A percentile compares a stretch with the other conserved stretches of the same genome.
phyloP scores from a whole-genome alignment of 2,329 filamentous ascomycete species.

The Phialophora expanda region DNA sequence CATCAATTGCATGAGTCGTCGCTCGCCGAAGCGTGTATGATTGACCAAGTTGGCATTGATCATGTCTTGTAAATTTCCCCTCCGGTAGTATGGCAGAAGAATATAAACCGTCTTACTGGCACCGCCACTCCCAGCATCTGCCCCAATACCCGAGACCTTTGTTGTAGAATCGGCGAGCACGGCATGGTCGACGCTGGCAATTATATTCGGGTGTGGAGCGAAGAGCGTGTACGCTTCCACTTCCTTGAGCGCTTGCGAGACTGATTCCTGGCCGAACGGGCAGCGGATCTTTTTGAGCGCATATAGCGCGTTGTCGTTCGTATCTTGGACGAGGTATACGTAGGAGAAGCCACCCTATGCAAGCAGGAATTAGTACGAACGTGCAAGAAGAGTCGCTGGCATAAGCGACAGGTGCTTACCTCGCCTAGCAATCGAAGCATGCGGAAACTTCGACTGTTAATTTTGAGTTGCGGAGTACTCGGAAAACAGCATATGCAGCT shows the following conservation, averaged over 20 bases:
- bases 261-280: constrained; percentile 95
- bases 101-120: constrained; percentile 95
- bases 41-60: constrained; percentile 99
- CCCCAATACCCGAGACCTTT: constrained; percentile 61
- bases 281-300: constrained; percentile 99
- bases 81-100: constrained; percentile 89
- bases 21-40: constrained; percentile 86
- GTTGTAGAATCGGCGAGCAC: constrained; percentile 72
- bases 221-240: constrained; percentile 97
- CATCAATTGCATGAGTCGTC: constrained; percentile 85
- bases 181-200: constrained; percentile 80
- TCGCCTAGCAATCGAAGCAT: constrained; percentile 92
- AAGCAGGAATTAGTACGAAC: neutral
- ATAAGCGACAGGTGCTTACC: constrained; percentile 55
- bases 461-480: constrained; percentile 88
- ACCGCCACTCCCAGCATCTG: constrained; percentile 57
- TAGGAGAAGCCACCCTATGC: constrained; percentile 92
- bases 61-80: constrained; percentile 94
- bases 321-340: constrained; percentile 97
- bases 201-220: constrained; percentile 80
- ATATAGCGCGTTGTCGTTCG: constrained; percentile 75
- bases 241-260: constrained; percentile 92
- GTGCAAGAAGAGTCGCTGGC: neutral
- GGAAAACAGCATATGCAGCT: constrained; percentile 98
- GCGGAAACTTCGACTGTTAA: constrained; percentile 95